Base-by-base conservation (phyloP, 257 asterid species). In the Penstemon newberryi region DNA sequence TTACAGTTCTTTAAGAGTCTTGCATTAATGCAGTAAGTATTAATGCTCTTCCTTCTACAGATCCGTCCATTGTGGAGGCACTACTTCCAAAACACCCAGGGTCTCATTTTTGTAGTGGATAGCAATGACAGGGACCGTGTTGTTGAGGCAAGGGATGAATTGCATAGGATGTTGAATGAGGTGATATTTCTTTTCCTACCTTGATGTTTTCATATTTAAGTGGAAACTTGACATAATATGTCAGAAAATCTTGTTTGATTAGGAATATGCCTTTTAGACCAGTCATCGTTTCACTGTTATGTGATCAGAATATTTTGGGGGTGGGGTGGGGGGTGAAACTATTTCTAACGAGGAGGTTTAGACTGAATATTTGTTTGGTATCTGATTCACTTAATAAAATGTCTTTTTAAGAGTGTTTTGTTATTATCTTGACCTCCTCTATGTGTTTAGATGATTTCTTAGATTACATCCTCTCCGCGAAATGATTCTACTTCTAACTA, bases 41-140 rank as follows among this genome's bases (percentile, higher is more conserved):
- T 11, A 7, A 19, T 8, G 11, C 37, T 12, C 9, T 44, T 73
- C 40, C n/a, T 75, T 73, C 71, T 69, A 60, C 81, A 92, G 96
- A 92, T 92, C 71, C 96, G 96, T 75, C 96, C 98, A 63, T 71
- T 92, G 86, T 91, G 98, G 98, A 89, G 98, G 88, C 96, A 89
- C 87, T 91, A 91, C 79, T 91, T 91, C 86, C 96, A 91, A 59
- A 91, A 91, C 86, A 89, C 95, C 8, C 98, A 92, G 78, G 96
- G 98, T 60, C 98, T 89, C 71, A 92, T 92, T 57, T 92, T 89
- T 49, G 96, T 89, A 54, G 96, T 92, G 65, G 98, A 92, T 74
- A 92, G 96, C 84, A 92, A 92, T 72, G 98, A 92, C 71, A 87
- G 95, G 76, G 98, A 91, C 74, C 89, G 96, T 82, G 85, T 88